Evolutionary conservation across 31 red algal genomes (phyloP).

Genomic region (Endocladia muricata): DNA sequence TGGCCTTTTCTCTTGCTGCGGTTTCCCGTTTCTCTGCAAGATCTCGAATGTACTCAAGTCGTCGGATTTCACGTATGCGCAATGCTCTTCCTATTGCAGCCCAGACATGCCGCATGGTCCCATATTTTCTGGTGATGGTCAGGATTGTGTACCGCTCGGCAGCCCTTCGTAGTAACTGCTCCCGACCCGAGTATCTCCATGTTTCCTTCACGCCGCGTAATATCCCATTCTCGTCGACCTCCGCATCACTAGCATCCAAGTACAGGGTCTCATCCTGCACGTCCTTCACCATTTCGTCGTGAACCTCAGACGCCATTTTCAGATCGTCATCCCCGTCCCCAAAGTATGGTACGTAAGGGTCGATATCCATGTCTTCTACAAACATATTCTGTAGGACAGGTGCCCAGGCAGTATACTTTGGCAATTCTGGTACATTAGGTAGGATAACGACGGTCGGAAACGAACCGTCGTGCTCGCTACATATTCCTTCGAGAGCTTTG

Average conservation of each 20-base stretch:
- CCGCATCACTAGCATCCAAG: conserved; percentile 32
- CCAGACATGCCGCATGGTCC: conserved; percentile 5
- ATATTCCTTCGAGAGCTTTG: too few species aligned
- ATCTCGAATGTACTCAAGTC: conserved; percentile 18
- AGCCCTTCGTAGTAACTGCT: conserved; percentile 12
- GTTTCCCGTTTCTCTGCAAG: not conserved
- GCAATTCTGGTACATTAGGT: too few species aligned
- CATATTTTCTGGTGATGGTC: conserved; percentile 1
- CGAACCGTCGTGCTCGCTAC: too few species aligned
- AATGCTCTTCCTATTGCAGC: conserved; percentile 4
- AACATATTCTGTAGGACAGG: conserved; percentile 25
- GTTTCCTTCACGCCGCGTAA: not conserved
- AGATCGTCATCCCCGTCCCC: conserved; percentile 27
- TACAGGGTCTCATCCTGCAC: not conserved
- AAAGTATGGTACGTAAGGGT: conserved; percentile 47
- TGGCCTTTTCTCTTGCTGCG: not conserved
- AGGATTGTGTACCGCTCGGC: conserved; percentile 39
- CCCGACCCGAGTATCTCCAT: not conserved
- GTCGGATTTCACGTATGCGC: conserved; percentile 10
- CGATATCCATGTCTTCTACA: conserved; percentile 29
- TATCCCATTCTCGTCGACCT: conserved; percentile 3
- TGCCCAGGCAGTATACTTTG: conserved; percentile 16
- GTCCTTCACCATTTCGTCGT: conserved; percentile 18
- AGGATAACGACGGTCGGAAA: too few species aligned
- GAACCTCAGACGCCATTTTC: conserved; percentile 16